Base-by-base conservation (phyloP, 331 rosid species). In the Quercus phellos region DNA sequence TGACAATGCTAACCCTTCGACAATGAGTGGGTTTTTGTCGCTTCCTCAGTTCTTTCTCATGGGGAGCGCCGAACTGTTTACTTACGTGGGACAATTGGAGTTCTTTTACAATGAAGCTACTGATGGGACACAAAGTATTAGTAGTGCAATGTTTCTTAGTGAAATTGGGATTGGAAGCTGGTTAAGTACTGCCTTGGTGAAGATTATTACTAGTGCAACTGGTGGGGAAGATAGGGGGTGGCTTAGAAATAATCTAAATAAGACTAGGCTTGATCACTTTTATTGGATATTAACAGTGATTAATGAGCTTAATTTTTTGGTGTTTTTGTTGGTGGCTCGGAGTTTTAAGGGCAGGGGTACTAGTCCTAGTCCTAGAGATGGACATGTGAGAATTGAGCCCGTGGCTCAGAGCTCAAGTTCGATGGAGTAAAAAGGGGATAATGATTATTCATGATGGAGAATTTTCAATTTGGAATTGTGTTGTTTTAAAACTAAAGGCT, bases 91-190 rank as follows among this genome's bases (percentile, higher is more conserved):
- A 6, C 94, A 90, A 68, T 30, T 87, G 55, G 94, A 90, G 83
- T 90, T 90, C 24, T 90, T 88, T 77, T 85, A 87, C 55, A 83
- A 85, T 11, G 89, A 85, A 59, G 86, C 91, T 0, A 87, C 91
- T 2, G 91, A 90, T 11, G 93, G 93, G 2, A 89, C 90, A 2
- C 74, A 88, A 51, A 87, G 93, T 59, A 74, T 90, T 21, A 87
- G 90, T 18, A 87, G 94, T 75, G 91, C 91, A 0, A 46, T 87
- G 76, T 90, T 87, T 70, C 61, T 90, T 73, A 55, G 74, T 63
- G 91, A 87, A 86, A 51, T 84, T 59, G 94, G 91, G 70, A 87
- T 87, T 0, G 90, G 91, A 74, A 84, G 88, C 26, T 90, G 91
- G 94, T 63, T 87, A 14, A 88, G 89, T 68, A 86, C 88, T 27